phyloP scores from a whole-genome alignment of 805 yeast genomes.

The Candida incommunis region DNA sequence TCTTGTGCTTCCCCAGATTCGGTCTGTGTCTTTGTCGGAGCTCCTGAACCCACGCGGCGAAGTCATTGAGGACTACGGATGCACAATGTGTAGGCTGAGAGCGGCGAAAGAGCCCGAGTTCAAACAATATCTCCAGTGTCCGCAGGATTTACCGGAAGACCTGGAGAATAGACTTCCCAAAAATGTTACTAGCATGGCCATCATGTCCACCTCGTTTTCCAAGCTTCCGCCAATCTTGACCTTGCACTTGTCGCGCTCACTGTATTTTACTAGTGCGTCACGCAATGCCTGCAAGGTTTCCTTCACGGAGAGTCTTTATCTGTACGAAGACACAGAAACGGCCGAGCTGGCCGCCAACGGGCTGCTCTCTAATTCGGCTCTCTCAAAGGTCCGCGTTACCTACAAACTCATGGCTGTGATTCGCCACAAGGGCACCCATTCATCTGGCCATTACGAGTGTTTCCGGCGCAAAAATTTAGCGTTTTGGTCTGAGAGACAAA shows the following conservation, averaged over 20 bases:
- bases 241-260: conserved; percentile 77
- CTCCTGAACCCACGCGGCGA: conserved; percentile 51
- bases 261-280: conserved; percentile 51
- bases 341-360: conserved; percentile 20
- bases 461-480: conserved; percentile 44
- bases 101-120: conserved; percentile 23
- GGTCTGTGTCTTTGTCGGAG: conserved; percentile 32
- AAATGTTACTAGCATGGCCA: conserved; percentile 46
- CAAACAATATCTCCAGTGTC: conserved; percentile 37
- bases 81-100: conserved; percentile 51
- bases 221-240: conserved; percentile 59
- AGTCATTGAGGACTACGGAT: conserved; percentile 60
- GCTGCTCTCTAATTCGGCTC: neutral
- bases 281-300: conserved; percentile 64
- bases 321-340: conserved; percentile 13
- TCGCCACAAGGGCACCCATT: conserved; percentile 79
- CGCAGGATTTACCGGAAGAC: conserved; percentile 26
- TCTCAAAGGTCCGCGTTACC: conserved; percentile 23
- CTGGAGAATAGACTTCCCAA: conserved; percentile 24
- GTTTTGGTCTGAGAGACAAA: conserved; percentile 11
- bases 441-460: conserved; percentile 84
- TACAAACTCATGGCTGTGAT: conserved; percentile 61
- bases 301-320: conserved; percentile 43
- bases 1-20: conserved; percentile 51
- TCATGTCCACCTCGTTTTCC: conserved; percentile 46